phyloP scores from a whole-genome alignment of 1,284 basidiomycete genomes.

The Veloboletus limbatus region DNA sequence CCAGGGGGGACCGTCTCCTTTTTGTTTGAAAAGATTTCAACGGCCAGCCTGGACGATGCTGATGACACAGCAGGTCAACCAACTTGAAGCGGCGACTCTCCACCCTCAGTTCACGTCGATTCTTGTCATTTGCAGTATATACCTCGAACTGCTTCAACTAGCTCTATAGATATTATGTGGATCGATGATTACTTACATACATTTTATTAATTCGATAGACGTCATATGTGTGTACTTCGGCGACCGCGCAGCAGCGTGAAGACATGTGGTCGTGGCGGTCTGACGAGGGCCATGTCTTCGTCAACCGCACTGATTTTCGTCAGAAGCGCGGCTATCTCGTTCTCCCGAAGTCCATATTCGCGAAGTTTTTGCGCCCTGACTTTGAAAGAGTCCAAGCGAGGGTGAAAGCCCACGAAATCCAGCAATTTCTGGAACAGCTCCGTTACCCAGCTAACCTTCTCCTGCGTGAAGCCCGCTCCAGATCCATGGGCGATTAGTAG shows the following conservation, averaged over 20 bases:
- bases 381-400: conserved; percentile 26
- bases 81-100: conserved; percentile 5
- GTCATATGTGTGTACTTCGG: conserved; percentile 13
- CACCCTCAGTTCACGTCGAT: not conserved
- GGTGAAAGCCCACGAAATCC: conserved; percentile 25
- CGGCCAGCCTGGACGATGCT: conserved; percentile 15
- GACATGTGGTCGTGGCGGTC: conserved; percentile 4
- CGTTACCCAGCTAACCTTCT: conserved; percentile 26
- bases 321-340: conserved; percentile 23
- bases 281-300: conserved; percentile 20
- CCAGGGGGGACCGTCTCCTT: conserved; percentile 70
- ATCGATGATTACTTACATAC: conserved; percentile 7
- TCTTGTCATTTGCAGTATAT: not conserved
- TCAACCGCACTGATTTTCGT: conserved; percentile 22
- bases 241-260: conserved; percentile 12
- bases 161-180: conserved; percentile 9
- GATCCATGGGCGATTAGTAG: conserved; percentile 24
- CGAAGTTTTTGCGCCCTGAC: conserved; percentile 27
- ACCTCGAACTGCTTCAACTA: conserved; percentile 2
- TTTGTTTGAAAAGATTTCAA: conserved; percentile 59
- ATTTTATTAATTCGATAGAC: conserved; percentile 7
- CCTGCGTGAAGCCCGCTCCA: conserved; percentile 23
- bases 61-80: not conserved
- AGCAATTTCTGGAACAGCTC: conserved; percentile 26
- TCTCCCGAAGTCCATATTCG: conserved; percentile 29